phyloP scores from a whole-genome alignment of 2,329 filamentous ascomycete species.

The Monosporascus sp. region DNA sequence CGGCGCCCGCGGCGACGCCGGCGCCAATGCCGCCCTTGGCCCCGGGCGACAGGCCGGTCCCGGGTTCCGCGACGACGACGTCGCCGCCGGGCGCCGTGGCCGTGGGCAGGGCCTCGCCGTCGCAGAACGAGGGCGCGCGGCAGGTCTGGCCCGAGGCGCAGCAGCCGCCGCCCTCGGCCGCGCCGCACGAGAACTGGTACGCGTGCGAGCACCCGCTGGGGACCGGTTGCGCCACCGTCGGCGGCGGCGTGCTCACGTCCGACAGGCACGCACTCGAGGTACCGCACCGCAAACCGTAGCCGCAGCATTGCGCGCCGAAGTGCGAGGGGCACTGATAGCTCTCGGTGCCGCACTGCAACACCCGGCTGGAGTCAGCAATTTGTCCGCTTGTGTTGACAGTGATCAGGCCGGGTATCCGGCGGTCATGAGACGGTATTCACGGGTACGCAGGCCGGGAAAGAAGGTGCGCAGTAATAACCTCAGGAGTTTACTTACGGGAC shows the following conservation, averaged over 20 bases:
- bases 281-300: slow-evolving; percentile 38
- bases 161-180: slow-evolving; percentile 42
- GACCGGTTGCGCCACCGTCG: slow-evolving; percentile 28
- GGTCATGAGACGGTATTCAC: too few relatives aligned
- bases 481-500: slow-evolving; percentile 5
- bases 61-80: slow-evolving; percentile 21
- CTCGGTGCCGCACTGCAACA: slow-evolving; percentile 15
- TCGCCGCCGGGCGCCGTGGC: slow-evolving; percentile 29
- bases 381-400: too few relatives aligned
- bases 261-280: slow-evolving; percentile 30
- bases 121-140: slow-evolving; percentile 3
- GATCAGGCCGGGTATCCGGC: too few relatives aligned
- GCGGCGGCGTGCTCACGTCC: slow-evolving; percentile 11
- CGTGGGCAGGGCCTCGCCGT: slow-evolving; percentile 33
- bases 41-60: slow-evolving; percentile 36
- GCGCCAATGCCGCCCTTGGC: slow-evolving; percentile 54
- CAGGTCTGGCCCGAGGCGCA: slow-evolving; percentile 37
- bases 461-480: too few relatives aligned
- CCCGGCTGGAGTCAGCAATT: too few relatives aligned
- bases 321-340: slow-evolving; percentile 38
- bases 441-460: too few relatives aligned
- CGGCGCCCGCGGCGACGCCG: slow-evolving; percentile 42
- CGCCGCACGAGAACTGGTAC: slow-evolving; percentile 37
- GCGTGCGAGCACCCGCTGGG: slow-evolving; percentile 38
- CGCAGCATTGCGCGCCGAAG: slow-evolving; percentile 47